Evolutionary conservation across 371 early-diverging fungal species (phyloP), one percentile per base, ranked within the genome.

Genomic region (Batkoa obscura): DNA sequence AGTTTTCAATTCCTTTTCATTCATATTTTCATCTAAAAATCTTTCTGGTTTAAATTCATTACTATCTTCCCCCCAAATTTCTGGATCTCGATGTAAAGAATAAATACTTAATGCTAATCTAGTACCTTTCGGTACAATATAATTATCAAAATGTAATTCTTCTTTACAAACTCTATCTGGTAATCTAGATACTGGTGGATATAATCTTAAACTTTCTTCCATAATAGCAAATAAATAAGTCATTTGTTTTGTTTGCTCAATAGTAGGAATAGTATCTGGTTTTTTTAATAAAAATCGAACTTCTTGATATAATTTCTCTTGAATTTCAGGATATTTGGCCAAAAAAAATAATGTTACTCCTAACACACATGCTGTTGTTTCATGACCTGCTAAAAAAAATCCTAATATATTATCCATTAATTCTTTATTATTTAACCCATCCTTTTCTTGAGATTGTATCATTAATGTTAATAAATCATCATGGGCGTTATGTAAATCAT

Each of bases 31-130:
- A 41, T 41, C 41, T 10, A 50, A 35, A 12, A 36, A 73, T 2
- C 73, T 48, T 12, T 62, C 61, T 0, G 73, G 73, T 34, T 56
- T 46, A 43, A 69, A 71, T 10, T 8, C 54, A 6, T 55, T 45
- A 6, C 71, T 66, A 30, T 69, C 48, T 5, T 50, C 23, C 23
- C 23, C 37, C 59, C 63, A 71, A 50, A 63, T 60, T 38, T 51
- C 39, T 9, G 50, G 50, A 50, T 50, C 32, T 30, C 50, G 50
- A 35, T 50, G 50, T 8, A 50, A 32, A 34, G 50, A n/a, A 15
- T 32, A 50, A 5, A 33, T 31, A 50, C 33, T 5, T 6, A 32
- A 10, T 12, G 8, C 15, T 8, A 50, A 8, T 4, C 35, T 15
- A 50, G 50, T 32, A 35, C 17, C 32, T 35, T 50, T n/a, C 3